These are phyloP conservation scores for Penicillium simplicissimum DNA, from an alignment of 495 filamentous ascomycete genomes.

Conservation along the genomic window DNA sequence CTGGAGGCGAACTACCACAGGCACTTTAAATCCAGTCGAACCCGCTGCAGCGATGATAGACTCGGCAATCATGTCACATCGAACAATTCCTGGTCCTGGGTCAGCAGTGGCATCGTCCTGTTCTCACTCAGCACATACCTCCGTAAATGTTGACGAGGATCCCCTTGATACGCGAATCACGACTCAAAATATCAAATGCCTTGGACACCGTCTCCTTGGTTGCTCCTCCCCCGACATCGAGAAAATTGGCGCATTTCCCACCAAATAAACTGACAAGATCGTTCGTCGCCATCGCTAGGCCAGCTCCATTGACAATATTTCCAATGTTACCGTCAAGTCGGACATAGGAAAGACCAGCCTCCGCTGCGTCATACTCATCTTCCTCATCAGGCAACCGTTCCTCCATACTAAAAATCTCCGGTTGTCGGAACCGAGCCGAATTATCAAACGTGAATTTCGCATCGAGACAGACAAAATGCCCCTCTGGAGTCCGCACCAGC, in stretches of 20 bases:
- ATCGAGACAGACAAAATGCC: slow-evolving; percentile 32
- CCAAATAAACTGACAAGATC: slow-evolving; percentile 31
- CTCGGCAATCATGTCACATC: slow-evolving; percentile 40
- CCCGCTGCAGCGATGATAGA: slow-evolving; percentile 31
- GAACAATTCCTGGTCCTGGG: slow-evolving; percentile 29
- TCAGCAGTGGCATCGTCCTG: background rate
- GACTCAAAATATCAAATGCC: slow-evolving; percentile 32
- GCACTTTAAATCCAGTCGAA: slow-evolving; percentile 25
- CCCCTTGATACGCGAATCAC: slow-evolving; percentile 25
- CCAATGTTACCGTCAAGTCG: slow-evolving; percentile 37
- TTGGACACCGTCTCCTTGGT: slow-evolving; percentile 30
- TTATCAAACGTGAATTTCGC: slow-evolving; percentile 37
- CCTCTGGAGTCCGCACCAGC: slow-evolving; percentile 29
- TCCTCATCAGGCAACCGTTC: slow-evolving; percentile 20
- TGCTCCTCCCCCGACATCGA: slow-evolving; percentile 35
- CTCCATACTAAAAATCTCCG: slow-evolving; percentile 26
- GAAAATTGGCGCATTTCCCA: slow-evolving; percentile 35
- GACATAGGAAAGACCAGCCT: slow-evolving; percentile 33
- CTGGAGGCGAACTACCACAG: slow-evolving; percentile 35
- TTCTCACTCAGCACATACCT: slow-evolving; percentile 12
- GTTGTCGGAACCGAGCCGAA: slow-evolving; percentile 28
- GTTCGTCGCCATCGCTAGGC: slow-evolving; percentile 40
- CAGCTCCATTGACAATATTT: slow-evolving; percentile 39
- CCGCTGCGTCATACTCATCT: slow-evolving; percentile 25
- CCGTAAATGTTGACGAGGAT: slow-evolving; percentile 38